Base-by-base conservation (phyloP, 129 eudicot species). In the Flaveria robusta region DNA sequence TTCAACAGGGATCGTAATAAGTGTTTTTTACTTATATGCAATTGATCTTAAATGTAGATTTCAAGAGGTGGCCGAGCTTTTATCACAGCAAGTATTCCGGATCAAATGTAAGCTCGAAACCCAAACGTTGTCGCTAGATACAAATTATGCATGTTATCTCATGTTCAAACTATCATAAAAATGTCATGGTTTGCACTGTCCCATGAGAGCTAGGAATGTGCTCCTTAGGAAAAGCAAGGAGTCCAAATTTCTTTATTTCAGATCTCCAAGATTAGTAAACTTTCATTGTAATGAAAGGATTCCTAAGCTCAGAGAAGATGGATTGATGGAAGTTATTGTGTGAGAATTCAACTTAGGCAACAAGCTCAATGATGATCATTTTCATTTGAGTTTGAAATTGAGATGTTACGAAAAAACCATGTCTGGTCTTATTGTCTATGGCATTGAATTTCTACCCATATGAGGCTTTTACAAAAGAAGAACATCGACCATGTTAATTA, bases 401-500 rank as follows among this genome's bases (percentile, higher is more conserved):
- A 55, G 23, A 55, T 55, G 63, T 22, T 19, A 55, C 7, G 63
- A 55, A 55, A 29, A 29, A 55, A 55, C 29, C 27, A 55, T 55
- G 63, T 55, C 63, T 12, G 65, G 65, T 58, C 65, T 58, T 58
- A 12, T 58, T 58, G 65, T 58, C 24, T 58, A 58, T 5, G 65
- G 65, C 16, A 2, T 58, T 1, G 65, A 58, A 58, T 58, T 58
- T 59, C 66, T 37, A 59, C 66, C 34, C n/a, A 24, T 59, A 10
- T 59, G 18, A 59, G 12, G 1, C 13, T 55, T 55, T 3, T 46
- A 10, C 16, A 46, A 31, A 31, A 31, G 37, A 31, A 31, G 37
- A 31, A 31, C 37, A 31, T 5, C 5, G 37, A 31, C 0, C 37
- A 31, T 31, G 37, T 31, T 31, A 31, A 31, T 31, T 29, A 29